Percentiles rank a stretch among this genome's conserved stretches.
These are phyloP conservation scores for Malus domestica DNA, from an alignment of 306 rosid genomes.

Conservation along the genomic window ASM211411v1 NC_041791.1:33482001-33482500, in stretches of 20 bases:
- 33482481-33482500: background rate
- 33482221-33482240: background rate
- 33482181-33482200: background rate
- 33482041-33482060: background rate
- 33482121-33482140: background rate
- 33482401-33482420: background rate
- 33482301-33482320: background rate
- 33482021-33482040: background rate
- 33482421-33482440: background rate
- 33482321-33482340: background rate
- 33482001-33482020: background rate
- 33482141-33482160: background rate
- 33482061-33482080: background rate
- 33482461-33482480: background rate
- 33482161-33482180: background rate
- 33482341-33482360: background rate
- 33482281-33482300: too few species aligned
- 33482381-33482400: background rate
- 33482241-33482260: slow-evolving; percentile 4
- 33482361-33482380: background rate
- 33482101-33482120: background rate
- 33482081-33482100: background rate
- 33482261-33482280: slow-evolving; percentile 5
- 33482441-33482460: background rate
- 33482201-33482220: background rate